These are phyloP conservation scores for Acer yangbiense DNA, from an alignment of 345 rosid species.

Conservation along the genomic window DNA sequence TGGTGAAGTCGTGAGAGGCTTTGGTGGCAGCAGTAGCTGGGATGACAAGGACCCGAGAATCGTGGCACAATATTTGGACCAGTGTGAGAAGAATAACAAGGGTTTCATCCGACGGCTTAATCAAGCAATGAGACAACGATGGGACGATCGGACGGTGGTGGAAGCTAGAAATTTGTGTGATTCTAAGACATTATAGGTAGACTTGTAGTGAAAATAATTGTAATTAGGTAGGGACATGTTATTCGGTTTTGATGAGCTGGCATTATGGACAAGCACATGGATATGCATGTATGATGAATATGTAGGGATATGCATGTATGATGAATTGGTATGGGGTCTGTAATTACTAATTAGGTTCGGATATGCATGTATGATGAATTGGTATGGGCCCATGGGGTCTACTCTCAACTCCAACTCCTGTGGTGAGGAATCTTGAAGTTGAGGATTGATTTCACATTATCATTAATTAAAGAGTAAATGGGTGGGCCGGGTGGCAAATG, in stretches of 20 bases:
- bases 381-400: too few species aligned
- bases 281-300: too few species aligned
- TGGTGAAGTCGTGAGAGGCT: background rate
- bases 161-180: conserved; percentile 27
- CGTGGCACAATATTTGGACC: conserved; percentile 36
- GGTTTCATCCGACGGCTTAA: conserved; percentile 62
- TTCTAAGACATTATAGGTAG: too few species aligned
- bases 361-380: too few species aligned
- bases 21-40: conserved; percentile 4
- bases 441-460: too few species aligned
- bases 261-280: background rate
- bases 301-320: too few species aligned
- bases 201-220: background rate
- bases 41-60: conserved; percentile 28
- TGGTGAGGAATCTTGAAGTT: too few species aligned
- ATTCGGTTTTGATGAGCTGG: background rate
- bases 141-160: conserved; percentile 46
- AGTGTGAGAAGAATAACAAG: conserved; percentile 33
- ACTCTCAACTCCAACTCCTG: too few species aligned
- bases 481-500: too few species aligned
- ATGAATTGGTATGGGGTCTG: too few species aligned
- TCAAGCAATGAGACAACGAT: conserved; percentile 35
- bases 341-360: too few species aligned
- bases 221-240: background rate
- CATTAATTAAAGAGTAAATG: too few species aligned